Evolutionary conservation across 2,329 filamentous ascomycete species (phyloP), one percentile per base, ranked within the genome.

Genomic region (Aureobasidium sp.): DNA sequence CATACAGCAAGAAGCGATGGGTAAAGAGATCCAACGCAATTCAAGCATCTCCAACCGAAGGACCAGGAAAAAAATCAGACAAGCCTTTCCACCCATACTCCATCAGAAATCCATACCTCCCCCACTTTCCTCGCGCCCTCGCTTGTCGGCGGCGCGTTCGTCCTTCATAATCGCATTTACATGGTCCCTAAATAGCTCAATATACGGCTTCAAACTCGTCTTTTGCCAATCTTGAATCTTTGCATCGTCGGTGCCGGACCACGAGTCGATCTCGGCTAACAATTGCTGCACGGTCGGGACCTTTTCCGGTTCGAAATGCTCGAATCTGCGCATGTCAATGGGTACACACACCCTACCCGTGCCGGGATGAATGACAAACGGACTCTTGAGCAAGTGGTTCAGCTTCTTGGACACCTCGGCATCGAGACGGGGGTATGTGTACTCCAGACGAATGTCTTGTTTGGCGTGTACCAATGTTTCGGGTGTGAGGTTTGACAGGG

Each of bases 361-460:
- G 16, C 90, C 90, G 0, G 93, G 93, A 67, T 98, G 93, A 32
- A 98, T 85, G 56, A 96, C 91, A 65, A 98, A 98, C 0, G 93
- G 93, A 57, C 85, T 90, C 69, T 98, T 98, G 62, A 98, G 83
- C 78, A 98, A 81, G 78, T 98, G 93, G 73, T 96, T 97, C 54
- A 95, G 81, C 68, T 96, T 95, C 76, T 97, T 97, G 66, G 87
- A 93, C 66, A 98, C 93, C 70, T 95, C 90, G 57, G 93, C 90
- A 75, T 98, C 93, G 52, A 98, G 86, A 34, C 93, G 85, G 3
- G 93, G 93, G 70, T 98, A 98, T 6, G 93, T 96, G 72, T 98
- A 97, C 71, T 98, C 93, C 25, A 98, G 80, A 3, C 97, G 84
- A 57, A 98, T 87, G 66, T 97, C 93, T 68, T 96, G 90, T 71